Evolutionary conservation across 1,139 yeast species (phyloP).

Genomic region (Meyerozyma sp.): DNA sequence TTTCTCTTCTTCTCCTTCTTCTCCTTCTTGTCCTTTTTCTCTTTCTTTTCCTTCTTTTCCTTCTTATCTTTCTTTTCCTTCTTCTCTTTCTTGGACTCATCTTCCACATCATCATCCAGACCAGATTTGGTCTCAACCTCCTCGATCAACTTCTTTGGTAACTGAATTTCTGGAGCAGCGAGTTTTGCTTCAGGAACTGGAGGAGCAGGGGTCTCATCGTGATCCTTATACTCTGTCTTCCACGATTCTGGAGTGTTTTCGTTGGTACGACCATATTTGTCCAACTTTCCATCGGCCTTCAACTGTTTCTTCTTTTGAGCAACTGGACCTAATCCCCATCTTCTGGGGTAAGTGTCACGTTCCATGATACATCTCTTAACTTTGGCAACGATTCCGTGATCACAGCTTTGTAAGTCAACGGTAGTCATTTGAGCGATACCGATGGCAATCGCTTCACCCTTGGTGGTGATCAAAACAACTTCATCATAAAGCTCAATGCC

Average conservation of each 20-base stretch:
- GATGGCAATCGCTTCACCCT: slow-evolving; percentile 99
- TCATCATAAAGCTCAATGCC: slow-evolving; percentile 97
- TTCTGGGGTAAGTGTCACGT: slow-evolving; percentile 97
- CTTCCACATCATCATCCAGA: slow-evolving; percentile 27
- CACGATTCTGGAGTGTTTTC: slow-evolving; percentile 92
- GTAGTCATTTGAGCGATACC: slow-evolving; percentile 99
- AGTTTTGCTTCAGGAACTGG: slow-evolving; percentile 44
- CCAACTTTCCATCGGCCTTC: slow-evolving; percentile 96
- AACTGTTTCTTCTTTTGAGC: slow-evolving; percentile 98
- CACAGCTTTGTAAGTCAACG: slow-evolving; percentile 92
- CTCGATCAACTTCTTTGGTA: slow-evolving; percentile 44
- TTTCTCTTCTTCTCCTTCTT: slow-evolving; percentile 37
- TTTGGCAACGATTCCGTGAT: slow-evolving; percentile 97
- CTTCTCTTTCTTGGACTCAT: slow-evolving; percentile 25
- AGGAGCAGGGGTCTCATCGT: slow-evolving; percentile 60
- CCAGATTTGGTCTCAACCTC: slow-evolving; percentile 27
- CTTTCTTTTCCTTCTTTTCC: slow-evolving; percentile 62
- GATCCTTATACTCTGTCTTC: slow-evolving; percentile 84
- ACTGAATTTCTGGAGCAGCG: slow-evolving; percentile 47
- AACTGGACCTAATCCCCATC: slow-evolving; percentile 99
- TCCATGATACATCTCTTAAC: slow-evolving; percentile 99
- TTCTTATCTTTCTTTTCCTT: slow-evolving; percentile 57
- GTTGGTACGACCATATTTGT: slow-evolving; percentile 88
- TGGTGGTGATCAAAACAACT: slow-evolving; percentile 95
- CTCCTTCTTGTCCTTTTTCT: slow-evolving; percentile 46